Percentiles rank a stretch among this genome's conserved stretches.
Evolutionary conservation across 2,329 filamentous ascomycete species (phyloP).

Genomic region (Fusarium sp.): DNA sequence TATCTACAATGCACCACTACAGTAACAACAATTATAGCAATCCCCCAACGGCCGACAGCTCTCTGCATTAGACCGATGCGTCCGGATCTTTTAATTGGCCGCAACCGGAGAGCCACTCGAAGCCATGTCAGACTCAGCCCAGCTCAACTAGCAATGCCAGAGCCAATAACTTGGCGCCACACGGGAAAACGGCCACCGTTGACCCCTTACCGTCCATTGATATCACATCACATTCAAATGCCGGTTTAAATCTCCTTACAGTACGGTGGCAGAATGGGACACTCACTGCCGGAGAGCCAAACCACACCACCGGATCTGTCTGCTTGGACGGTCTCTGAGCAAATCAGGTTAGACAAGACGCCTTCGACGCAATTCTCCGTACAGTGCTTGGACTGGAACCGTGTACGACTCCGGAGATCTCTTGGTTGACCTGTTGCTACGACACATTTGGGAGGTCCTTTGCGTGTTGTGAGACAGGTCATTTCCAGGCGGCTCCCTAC

Average conservation of each 20-base stretch:
- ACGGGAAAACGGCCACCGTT: slow-evolving; percentile 27
- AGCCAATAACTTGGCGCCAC: slow-evolving; percentile 38
- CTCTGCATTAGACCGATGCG: slow-evolving; percentile 16
- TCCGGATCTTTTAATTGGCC: slow-evolving; percentile 19
- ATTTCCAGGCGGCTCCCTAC: neutral
- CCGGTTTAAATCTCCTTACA: neutral
- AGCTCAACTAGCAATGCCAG: slow-evolving; percentile 27
- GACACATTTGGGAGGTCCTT: slow-evolving; percentile 12
- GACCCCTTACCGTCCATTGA: slow-evolving; percentile 21
- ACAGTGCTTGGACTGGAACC: slow-evolving; percentile 27
- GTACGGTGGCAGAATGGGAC: neutral
- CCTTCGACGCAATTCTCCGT: slow-evolving; percentile 28
- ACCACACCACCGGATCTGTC: slow-evolving; percentile 22
- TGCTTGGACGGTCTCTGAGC: slow-evolving; percentile 8
- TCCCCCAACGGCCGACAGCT: slow-evolving; percentile 23
- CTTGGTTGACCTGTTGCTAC: slow-evolving; percentile 13
- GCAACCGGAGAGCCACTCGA: slow-evolving; percentile 27
- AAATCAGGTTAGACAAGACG: slow-evolving; percentile 20
- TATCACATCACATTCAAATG: slow-evolving; percentile 6
- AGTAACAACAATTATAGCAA: neutral
- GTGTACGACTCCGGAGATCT: slow-evolving; percentile 7
- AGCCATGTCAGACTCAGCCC: slow-evolving; percentile 43
- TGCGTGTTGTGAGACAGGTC: neutral
- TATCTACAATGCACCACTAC: neutral
- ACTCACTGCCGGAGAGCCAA: slow-evolving; percentile 4